Evolutionary conservation across 2,329 filamentous ascomycete genomes (phyloP).

Genomic region (Pseudogymnoascus destructans): DNA sequence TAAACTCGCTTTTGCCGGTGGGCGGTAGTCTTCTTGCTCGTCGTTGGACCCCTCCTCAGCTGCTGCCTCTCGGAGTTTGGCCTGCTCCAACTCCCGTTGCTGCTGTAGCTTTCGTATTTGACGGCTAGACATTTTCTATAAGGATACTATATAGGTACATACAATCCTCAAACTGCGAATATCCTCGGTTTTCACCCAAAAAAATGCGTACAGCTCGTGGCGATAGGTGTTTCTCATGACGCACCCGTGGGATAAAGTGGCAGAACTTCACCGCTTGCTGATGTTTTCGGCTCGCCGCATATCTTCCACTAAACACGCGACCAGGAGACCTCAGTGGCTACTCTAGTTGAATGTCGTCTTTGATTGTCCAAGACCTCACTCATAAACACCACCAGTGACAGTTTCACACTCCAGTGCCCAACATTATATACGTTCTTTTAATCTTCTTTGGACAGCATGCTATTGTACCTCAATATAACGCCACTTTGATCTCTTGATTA

Average conservation of each 20-base stretch:
- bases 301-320: neutral
- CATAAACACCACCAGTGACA: neutral
- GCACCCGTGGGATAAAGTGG: neutral
- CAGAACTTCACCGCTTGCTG: neutral
- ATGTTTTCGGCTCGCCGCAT: neutral
- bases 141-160: neutral
- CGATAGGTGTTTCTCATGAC: slow-evolving; percentile 3
- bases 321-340: slow-evolving; percentile 3
- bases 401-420: neutral
- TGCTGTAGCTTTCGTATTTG: slow-evolving; percentile 27
- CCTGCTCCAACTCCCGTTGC: slow-evolving; percentile 24
- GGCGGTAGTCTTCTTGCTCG: slow-evolving; percentile 20
- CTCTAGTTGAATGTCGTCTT: neutral
- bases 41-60: slow-evolving; percentile 18
- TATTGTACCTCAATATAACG: neutral
- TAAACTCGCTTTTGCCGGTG: slow-evolving; percentile 35
- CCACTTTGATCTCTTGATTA: neutral
- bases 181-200: neutral
- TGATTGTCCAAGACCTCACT: neutral
- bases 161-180: neutral
- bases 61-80: slow-evolving; percentile 17
- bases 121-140: slow-evolving; percentile 24
- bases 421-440: neutral
- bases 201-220: neutral
- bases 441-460: neutral